Evolutionary conservation across 176 grass and related monocot species (phyloP), one percentile per base, ranked within the genome.

Genomic region (Hordeum vulgare): DNA sequence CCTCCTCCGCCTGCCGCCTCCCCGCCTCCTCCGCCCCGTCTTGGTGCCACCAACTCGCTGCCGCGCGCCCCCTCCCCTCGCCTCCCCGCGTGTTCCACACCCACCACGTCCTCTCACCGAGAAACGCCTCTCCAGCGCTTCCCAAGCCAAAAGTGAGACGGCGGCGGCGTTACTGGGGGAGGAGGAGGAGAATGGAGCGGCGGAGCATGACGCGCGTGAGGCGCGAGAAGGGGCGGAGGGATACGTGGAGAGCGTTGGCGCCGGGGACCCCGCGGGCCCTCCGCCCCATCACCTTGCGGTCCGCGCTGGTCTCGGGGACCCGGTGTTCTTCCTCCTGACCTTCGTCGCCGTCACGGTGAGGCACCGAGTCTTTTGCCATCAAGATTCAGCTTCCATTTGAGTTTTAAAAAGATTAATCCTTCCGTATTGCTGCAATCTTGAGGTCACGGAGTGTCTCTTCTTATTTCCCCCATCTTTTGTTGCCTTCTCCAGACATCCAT

Each of bases 241-340:
- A 20, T 60, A 56, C 36, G 53, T 49, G 40, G 14, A 75, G n/a
- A 93, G 56, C 78, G 86, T 93, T 8, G 90, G 81, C 28, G 26
- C 86, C 63, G 82, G 82, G 28, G 78, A 61, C 34, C 78, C 85
- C 10, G 61, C 26, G 45, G 66, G 75, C 26, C 27, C 78, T 31
- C 79, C 73, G n/a, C 51, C 23, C 10, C 61, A 59, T 33, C 37
- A 90, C 3, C 65, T 80, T 18, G 49, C 75, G 14, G 80, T n/a
- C 25, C 71, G 81, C 49, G 86, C 86, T 57, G 92, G 89, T 67
- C 84, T 87, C 9, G 89, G 78, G 8, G 91, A 93, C 82, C 94
- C 82, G 49, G 78, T 90, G 60, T 93, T 97, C 91, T 91, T 88
- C 33, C 74, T 93, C 61, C 78, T 97, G 70, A 62, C 91, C 7